phyloP scores from a whole-genome alignment of 768 basidiomycete genomes.

The Xerocomus brunneocitrinus region DNA sequence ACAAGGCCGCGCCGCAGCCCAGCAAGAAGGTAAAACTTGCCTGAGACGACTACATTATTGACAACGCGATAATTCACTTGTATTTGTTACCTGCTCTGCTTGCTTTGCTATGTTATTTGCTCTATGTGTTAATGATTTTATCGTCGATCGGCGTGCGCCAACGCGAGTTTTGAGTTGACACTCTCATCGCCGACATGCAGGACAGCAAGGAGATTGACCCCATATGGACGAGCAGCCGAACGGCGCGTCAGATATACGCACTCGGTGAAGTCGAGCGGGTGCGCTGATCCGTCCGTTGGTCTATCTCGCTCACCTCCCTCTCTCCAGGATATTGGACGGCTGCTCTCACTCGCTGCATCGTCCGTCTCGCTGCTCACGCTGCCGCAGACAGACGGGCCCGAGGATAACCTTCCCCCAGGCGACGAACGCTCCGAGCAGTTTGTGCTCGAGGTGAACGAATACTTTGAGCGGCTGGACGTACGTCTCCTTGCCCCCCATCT shows the following conservation, averaged over 20 bases:
- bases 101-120: slow-evolving; percentile 10
- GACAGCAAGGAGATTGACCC: slow-evolving; percentile 53
- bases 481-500: slow-evolving; percentile 20
- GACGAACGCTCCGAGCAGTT: slow-evolving; percentile 84
- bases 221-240: slow-evolving; percentile 77
- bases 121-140: not conserved
- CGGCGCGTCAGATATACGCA: slow-evolving; percentile 76
- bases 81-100: slow-evolving; percentile 28
- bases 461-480: slow-evolving; percentile 80
- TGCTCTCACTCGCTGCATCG: slow-evolving; percentile 71
- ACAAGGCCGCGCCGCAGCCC: slow-evolving; percentile 54
- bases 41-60: slow-evolving; percentile 35
- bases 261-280: slow-evolving; percentile 81
- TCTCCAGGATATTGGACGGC: slow-evolving; percentile 66
- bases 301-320: not conserved
- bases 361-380: slow-evolving; percentile 75
- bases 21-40: slow-evolving; percentile 63
- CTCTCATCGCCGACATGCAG: slow-evolving; percentile 9
- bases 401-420: slow-evolving; percentile 68
- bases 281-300: not conserved
- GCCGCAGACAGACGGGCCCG: slow-evolving; percentile 73
- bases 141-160: not conserved
- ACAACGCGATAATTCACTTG: slow-evolving; percentile 25
- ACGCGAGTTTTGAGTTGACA: too few relatives aligned
- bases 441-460: slow-evolving; percentile 79